Conservation (phyloP, 140 eudicot species). For the Erigeron philadelphicus region DNA sequence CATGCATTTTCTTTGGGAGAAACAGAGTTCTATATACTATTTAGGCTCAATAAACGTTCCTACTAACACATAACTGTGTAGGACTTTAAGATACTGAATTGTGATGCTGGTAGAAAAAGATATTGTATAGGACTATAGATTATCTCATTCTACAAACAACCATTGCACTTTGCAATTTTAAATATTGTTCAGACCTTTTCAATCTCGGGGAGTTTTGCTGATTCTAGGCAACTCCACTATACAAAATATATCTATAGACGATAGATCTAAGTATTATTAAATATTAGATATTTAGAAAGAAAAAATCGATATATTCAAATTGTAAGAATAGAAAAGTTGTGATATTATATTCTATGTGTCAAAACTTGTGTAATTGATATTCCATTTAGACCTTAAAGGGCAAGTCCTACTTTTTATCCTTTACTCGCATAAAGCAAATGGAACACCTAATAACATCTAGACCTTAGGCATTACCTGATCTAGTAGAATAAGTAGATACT, state of each 20-base stretch:
- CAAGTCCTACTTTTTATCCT: not conserved
- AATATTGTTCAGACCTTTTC: not conserved
- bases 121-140: no score
- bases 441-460: no score
- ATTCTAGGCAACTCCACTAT: not conserved
- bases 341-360: not conserved
- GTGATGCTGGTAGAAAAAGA: no score
- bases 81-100: not conserved
- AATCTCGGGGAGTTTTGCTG: no score
- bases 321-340: not conserved
- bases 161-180: not conserved
- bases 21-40: not conserved
- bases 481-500: slow-evolving; percentile 67
- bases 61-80: not conserved
- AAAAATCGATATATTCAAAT: not conserved
- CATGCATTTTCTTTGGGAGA: slow-evolving; percentile 2
- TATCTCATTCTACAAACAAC: not conserved
- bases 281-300: not conserved
- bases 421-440: not conserved
- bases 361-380: not conserved
- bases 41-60: no score
- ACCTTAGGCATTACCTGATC: slow-evolving; percentile 59
- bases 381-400: no score
- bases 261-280: not conserved
- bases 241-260: not conserved